Base-by-base conservation (phyloP, 176 grass and related monocot genomes). In the Aegilops tauschii region DNA sequence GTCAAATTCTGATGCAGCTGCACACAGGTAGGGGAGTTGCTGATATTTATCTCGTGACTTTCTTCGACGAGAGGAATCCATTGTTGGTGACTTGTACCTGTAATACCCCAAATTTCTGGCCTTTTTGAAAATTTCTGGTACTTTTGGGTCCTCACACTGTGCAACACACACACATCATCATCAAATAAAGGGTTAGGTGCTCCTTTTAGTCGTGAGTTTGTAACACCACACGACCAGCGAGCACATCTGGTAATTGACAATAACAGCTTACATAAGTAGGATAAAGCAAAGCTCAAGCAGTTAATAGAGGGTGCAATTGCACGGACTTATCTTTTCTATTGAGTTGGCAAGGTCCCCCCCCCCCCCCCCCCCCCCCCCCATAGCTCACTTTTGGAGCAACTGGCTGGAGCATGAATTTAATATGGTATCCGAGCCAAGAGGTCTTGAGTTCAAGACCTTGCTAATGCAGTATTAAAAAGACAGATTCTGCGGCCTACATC, bases 1-100 rank as follows among this genome's bases (percentile, higher is more conserved):
- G 96, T 61, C 92, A 95, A 91, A 95, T 95, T 70, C 83, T 98
- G 61, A 98, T 95, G 93, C 96, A 98, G 84, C 80, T 98, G 79
- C 96, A 98, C 85, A 93, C 92, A 89, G 93, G 96, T 98, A 86
- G 16, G 54, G 44, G 31, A 72, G 25, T 80, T 69, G 25, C 23
- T 69, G 20, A n/a, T 27, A 47, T 82, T 77, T 80, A 86, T 89
- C 21, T 79, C 7, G 16, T 35, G 50, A 44, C 4, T 68, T 88
- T 61, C 68, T 77, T 69, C 59, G 6, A 45, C 12, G 17, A 86
- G 21, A 8, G 12, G 28, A 73, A 61, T 35, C 58, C 52, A 23
- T 54, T 35, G 28, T 28, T 80, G 18, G 42, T 12, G 7, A 25
- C 52, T 79, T 37, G 20, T 80, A 35, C 45, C 59, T 56, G 14